phyloP scores from a whole-genome alignment of 371 early-diverging fungal species.

The Apophysomyces variabilis region DNA sequence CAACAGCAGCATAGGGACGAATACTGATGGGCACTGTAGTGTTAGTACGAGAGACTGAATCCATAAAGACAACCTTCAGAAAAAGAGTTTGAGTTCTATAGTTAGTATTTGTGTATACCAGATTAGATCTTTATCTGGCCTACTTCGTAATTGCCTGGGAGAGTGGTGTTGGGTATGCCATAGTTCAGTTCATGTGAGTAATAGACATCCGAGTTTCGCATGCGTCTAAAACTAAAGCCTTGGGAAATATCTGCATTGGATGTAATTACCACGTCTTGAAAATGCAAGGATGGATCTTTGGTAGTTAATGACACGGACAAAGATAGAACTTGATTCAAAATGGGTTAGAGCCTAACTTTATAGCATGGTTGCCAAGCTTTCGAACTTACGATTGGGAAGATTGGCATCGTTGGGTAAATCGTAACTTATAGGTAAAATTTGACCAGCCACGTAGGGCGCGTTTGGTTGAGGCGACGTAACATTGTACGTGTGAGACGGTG shows the following conservation, averaged over 20 bases:
- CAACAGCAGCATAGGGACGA: slow-evolving; percentile 37
- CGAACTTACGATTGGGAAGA: slow-evolving; percentile 9
- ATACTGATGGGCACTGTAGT: slow-evolving; percentile 42
- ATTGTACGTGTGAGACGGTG: slow-evolving; percentile 23
- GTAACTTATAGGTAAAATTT: slow-evolving; percentile 45
- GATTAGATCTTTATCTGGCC: neutral
- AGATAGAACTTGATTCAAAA: slow-evolving; percentile 23
- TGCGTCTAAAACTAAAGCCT: slow-evolving; percentile 33
- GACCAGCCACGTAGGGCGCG: slow-evolving; percentile 46
- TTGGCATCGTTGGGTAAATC: slow-evolving; percentile 21
- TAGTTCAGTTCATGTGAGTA: slow-evolving; percentile 45
- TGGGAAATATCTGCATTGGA: slow-evolving; percentile 42
- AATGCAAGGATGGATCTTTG: slow-evolving; percentile 26
- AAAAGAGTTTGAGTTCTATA: neutral
- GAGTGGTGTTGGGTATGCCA: slow-evolving; percentile 33
- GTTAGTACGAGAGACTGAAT: slow-evolving; percentile 37
- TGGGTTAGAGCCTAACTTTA: neutral
- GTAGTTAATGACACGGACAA: slow-evolving; percentile 35
- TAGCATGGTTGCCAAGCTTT: neutral
- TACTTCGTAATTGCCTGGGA: slow-evolving; percentile 40
- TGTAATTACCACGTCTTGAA: slow-evolving; percentile 28
- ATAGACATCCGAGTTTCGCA: slow-evolving; percentile 27
- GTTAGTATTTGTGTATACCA: neutral
- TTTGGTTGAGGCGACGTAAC: slow-evolving; percentile 44
- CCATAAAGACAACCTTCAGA: slow-evolving; percentile 34